Evolutionary conservation across 768 basidiomycete species (phyloP), one percentile per base, ranked within the genome.

Genomic region (Russula sp.): DNA sequence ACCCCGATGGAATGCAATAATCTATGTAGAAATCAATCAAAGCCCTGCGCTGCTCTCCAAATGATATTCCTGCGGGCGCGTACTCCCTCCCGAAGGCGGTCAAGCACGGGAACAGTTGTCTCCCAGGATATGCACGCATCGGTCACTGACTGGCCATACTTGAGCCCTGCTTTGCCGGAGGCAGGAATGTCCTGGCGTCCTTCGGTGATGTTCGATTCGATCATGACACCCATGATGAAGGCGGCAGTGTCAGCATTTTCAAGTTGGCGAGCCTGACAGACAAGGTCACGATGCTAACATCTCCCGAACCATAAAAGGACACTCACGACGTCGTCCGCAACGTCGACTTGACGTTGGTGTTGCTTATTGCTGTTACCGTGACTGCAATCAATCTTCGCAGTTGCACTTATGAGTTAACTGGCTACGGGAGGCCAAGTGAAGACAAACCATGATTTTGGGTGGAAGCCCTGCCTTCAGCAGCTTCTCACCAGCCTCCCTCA

Each of bases 311-410:
- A 59, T 30, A 59, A 49, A 38, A 61, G 62, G 54, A 74, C 86
- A 74, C 86, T 75, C 70, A 93, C 94, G 67, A 99, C 88, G 72
- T 96, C 88, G 36, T 92, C 89, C 9, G 90, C 92, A 40, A 98
- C 96, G 63, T 90, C 86, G 3, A 87, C 78, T 77, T 99, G 96
- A 70, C 87, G 91, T 64, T 83, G 79, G 75, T 96, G 90, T 72
- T 97, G 91, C 76, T 99, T 98, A 64, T 81, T 84, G 71, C 90
- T 92, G 77, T 98, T 98, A 64, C 96, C 94, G 73, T 98, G 95
- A 70, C 93, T 95, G 81, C 96, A 96, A 75, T 96, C 93, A 67
- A 97, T 87, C 94, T 96, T 72, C 11, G 44, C 2, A 26, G 30
- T 26, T 11, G 22, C 30, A 20, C 20, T 24, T 16, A 40, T 65